phyloP scores from a whole-genome alignment of 106 monocot genomes.

The Dioscorea zingiberensis region DNA sequence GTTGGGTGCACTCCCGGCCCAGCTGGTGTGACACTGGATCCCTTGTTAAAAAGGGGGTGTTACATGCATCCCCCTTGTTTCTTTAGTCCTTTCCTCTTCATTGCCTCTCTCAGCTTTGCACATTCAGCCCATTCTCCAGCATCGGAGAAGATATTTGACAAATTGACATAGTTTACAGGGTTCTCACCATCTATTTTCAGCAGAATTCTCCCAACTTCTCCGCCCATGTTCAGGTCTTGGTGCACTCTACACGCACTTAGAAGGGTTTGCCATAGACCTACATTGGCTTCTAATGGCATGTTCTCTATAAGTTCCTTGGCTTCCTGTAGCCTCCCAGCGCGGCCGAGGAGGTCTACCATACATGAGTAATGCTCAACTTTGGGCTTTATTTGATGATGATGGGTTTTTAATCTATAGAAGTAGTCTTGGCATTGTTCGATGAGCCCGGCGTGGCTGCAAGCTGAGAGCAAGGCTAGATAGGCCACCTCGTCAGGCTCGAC shows the following conservation, averaged over 20 bases:
- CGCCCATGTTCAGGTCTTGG: constrained; percentile 22
- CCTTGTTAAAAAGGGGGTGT: too few species aligned
- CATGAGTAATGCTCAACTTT: constrained; percentile 55
- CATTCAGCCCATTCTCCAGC: constrained; percentile 40
- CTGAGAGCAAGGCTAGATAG: constrained; percentile 38
- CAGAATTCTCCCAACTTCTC: constrained; percentile 26
- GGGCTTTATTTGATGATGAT: constrained; percentile 6
- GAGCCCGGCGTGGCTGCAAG: constrained; percentile 47
- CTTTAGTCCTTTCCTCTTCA: constrained; percentile 36
- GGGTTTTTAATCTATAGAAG: constrained; percentile 11
- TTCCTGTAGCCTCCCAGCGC: constrained; percentile 30
- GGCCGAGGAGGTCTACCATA: constrained; percentile 55
- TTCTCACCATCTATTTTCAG: constrained; percentile 28
- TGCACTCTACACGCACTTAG: constrained; percentile 51
- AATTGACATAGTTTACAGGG: constrained; percentile 41
- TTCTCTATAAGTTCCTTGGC: constrained; percentile 28
- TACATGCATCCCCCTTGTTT: constrained; percentile 54
- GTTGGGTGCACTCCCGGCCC: too few species aligned
- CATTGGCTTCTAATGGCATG: constrained; percentile 29
- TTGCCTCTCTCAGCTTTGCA: constrained; percentile 20
- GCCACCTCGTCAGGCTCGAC: constrained; percentile 42
- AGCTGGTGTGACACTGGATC: too few species aligned
- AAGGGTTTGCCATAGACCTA: constrained; percentile 42
- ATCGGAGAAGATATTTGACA: constrained; percentile 40
- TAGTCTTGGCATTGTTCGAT: constrained; percentile 23